Base-by-base conservation (phyloP, 345 rosid species). In the Orychophragmus violaceus region DNA sequence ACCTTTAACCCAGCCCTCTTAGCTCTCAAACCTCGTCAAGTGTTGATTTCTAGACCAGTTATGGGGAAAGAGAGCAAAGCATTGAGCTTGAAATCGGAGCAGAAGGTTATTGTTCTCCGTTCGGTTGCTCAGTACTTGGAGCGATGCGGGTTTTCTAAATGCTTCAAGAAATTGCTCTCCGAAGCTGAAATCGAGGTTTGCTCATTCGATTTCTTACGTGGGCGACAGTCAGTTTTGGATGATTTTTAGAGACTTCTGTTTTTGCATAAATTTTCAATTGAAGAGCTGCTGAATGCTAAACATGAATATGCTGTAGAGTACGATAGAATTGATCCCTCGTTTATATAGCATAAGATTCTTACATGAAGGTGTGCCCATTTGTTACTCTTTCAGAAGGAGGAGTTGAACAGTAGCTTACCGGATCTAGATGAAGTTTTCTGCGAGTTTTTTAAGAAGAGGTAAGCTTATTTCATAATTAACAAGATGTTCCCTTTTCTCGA, bases 121-220 rank as follows among this genome's bases (percentile, higher is more conserved):
- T 82, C 96, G 33, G 12, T 88, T 5, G 93, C 91, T 69, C 77
- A 58, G 18, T 88, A 76, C 69, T 80, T 91, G 46, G 74, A 80
- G 9, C 77, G 79, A 56, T 74, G 35, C 53, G 87, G 89, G 41
- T 83, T 89, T 70, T 74, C 85, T 50, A 85, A 83, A 62, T 80
- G 95, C 39, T 78, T 87, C 54, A 87, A 87, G 79, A 89, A 87
- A 78, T 68, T 92, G 45, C 82, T 71, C 5, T 75, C 84, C 9
- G 90, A 86, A 80, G 83, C 96, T 13, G 69, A 77, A 57, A 25
- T 86, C 68, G 76, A 82, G 96, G 97, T 84, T 16, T 48, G 52
- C 23, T 1, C 29, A 23, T 18, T 62, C 6, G 25, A 16, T n/a
- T 56, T 28, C 9, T 25, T 25, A n/a, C n/a, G n/a, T n/a, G n/a